Base-by-base conservation (phyloP, 106 monocot genomes). In the Hemerocallis citrina region DNA sequence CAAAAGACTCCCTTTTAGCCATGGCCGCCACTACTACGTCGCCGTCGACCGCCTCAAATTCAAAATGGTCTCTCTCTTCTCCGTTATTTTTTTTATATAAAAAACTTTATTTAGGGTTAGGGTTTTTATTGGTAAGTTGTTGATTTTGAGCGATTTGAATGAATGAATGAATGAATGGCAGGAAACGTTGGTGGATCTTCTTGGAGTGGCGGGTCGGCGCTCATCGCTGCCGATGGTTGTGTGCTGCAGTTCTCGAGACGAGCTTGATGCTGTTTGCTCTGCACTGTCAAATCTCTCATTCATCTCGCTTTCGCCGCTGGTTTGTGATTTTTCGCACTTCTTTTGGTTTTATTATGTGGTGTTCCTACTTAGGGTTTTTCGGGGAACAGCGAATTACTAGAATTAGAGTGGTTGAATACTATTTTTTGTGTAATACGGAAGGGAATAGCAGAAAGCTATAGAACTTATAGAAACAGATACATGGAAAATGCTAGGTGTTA, bases 221-320 rank as follows among this genome's bases (percentile, higher is more conserved):
- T 59, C 82, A 1, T 72, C 52, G 33, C 79, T 99, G 12, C 92
- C 98, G 21, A 84, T 99, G 25, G 92, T 84, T 29, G 43, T 88
- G 2, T 85, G 98, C 64, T 92, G 92, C 74, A 88, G 77, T 65
- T 92, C 88, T 5, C 74, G 98, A 17, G 98, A 99, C 55, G 92
- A 92, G 77, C 85, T 99, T 16, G 98, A 99, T 42, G 74, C 85
- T 24, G 84, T 99, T 54, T 99, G 82, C 65, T 74, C 92, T 21
- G 62, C 77, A 0, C 70, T 92, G 34, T 81, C 98, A 44, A 78
- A 66, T 34, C 87, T 88, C 37, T 62, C 78, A 36, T 92, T 84
- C 66, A 73, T 99, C 63, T 82, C 98, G 21, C 64, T 84, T 22
- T 92, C 80, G 5, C 72, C 81, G 9, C 72, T 99, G 85, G 98